Evolutionary conservation across 2,329 filamentous ascomycete genomes (phyloP).

Genomic region (Alternaria metachromatica): DNA sequence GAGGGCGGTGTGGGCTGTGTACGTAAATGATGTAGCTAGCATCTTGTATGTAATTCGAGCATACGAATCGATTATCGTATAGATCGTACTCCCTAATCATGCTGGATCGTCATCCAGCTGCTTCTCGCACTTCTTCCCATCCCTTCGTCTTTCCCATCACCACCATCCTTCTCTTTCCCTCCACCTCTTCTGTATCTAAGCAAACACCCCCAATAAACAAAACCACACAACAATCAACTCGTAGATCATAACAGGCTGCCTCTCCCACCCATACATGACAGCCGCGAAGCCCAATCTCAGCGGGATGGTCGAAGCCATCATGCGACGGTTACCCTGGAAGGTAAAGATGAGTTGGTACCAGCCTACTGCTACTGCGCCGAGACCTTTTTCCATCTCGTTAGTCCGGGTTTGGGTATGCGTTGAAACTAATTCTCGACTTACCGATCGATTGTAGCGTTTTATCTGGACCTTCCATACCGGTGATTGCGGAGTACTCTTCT

Average conservation of each 20-base stretch:
- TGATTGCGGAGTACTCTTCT: background rate
- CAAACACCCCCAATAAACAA: conserved; percentile 3
- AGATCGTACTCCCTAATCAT: background rate
- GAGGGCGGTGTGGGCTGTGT: too few species aligned
- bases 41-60: background rate
- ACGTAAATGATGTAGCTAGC: too few species aligned
- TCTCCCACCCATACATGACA: conserved; percentile 2
- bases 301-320: conserved; percentile 15
- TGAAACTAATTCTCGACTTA: background rate
- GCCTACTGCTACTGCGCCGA: conserved; percentile 16
- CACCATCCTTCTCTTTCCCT: too few species aligned
- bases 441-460: conserved; percentile 4
- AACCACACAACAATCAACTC: conserved; percentile 10
- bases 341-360: conserved; percentile 22
- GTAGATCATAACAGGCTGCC: conserved; percentile 2
- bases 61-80: background rate
- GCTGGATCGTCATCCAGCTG: too few species aligned
- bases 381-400: conserved; percentile 4
- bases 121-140: too few species aligned
- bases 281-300: conserved; percentile 9
- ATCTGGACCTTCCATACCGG: background rate
- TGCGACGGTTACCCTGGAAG: conserved; percentile 7
- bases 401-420: background rate
- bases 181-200: background rate
- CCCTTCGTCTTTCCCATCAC: too few species aligned